Conservation (phyloP, 2,329 filamentous ascomycete species). For the Ceratocystis alfenasii region DNA sequence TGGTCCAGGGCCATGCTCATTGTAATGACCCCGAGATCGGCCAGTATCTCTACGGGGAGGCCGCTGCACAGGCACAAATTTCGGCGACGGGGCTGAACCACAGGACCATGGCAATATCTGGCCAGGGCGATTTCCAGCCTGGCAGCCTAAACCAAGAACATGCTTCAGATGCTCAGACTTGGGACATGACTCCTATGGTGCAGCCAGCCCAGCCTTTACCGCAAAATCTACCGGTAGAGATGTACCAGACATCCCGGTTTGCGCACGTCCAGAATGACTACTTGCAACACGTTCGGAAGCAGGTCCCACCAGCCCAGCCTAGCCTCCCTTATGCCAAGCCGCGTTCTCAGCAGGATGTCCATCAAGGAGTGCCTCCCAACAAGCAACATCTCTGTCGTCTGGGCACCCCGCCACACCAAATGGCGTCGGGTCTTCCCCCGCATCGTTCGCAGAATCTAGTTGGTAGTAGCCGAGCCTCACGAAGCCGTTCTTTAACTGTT, state of each 20-base stretch:
- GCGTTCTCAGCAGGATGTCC: too few species aligned
- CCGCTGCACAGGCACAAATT: not conserved
- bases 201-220: not conserved
- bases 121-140: not conserved
- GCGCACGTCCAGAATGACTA: not conserved
- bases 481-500: too few species aligned
- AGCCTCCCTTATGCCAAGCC: too few species aligned
- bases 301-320: too few species aligned
- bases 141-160: not conserved
- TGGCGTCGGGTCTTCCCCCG: not conserved
- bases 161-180: not conserved
- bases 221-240: not conserved
- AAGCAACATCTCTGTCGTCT: not conserved
- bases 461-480: not conserved
- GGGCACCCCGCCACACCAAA: not conserved
- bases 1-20: not conserved
- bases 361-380: not conserved
- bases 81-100: not conserved
- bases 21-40: not conserved
- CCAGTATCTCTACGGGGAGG: not conserved
- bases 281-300: too few species aligned
- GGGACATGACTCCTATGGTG: not conserved
- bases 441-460: not conserved
- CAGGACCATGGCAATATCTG: not conserved
- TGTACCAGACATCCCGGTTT: not conserved